These are phyloP conservation scores for Mortierella claussenii DNA, from an alignment of 192 early-diverging fungal genomes.

Conservation along the genomic window DNA sequence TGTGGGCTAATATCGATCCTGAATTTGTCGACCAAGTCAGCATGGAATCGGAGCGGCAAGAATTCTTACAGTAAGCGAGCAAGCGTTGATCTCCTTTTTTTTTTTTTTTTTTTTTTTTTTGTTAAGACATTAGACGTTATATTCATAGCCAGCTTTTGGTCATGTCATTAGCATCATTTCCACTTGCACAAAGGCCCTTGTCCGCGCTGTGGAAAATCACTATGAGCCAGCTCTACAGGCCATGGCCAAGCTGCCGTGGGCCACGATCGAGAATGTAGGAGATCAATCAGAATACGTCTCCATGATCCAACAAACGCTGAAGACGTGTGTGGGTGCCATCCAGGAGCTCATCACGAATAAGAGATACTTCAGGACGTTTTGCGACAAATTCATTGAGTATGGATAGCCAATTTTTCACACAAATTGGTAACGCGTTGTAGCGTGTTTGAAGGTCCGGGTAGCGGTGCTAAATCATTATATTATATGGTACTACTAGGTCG, in stretches of 20 bases:
- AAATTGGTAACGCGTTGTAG: too few species aligned
- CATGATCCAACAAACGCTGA: conserved; percentile 68
- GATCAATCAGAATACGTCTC: conserved; percentile 94
- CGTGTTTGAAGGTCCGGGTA: not conserved
- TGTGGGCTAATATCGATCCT: conserved; percentile 84
- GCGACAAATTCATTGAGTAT: conserved; percentile 93
- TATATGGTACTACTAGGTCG: conserved; percentile 67
- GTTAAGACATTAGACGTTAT: too few species aligned
- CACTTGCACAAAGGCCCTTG: conserved; percentile 72
- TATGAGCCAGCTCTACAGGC: conserved; percentile 75
- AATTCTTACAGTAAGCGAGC: conserved; percentile 74
- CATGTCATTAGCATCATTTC: conserved; percentile 63
- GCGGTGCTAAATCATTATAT: too few species aligned
- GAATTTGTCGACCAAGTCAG: conserved; percentile 75
- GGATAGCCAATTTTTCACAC: too few species aligned
- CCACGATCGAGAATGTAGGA: conserved; percentile 84
- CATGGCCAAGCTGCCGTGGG: conserved; percentile 87
- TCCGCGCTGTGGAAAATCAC: conserved; percentile 70
- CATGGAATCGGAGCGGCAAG: conserved; percentile 80
- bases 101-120: not conserved
- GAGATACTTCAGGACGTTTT: conserved; percentile 88
- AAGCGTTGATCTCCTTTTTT: not conserved
- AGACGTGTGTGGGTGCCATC: conserved; percentile 64
- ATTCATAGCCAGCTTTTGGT: not conserved
- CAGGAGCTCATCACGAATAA: conserved; percentile 71